Evolutionary conservation across 169 alveolate genomes (phyloP), one percentile per base, ranked within the genome.

Genomic region (Babesia bigemina): DNA sequence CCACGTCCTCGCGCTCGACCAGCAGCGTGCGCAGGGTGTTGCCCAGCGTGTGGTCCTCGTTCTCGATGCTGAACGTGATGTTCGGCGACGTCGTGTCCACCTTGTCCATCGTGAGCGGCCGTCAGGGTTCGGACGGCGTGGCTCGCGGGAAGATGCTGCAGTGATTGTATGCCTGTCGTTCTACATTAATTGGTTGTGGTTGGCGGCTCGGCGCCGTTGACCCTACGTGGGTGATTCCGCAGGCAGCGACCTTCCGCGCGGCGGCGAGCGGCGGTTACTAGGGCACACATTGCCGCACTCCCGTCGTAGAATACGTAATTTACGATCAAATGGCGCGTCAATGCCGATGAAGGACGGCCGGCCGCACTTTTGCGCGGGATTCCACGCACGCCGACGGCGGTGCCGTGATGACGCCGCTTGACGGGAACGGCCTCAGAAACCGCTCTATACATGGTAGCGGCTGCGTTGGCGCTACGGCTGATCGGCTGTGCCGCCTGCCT

Each of bases 11-110:
- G 52, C 88, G 82, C 71, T 91, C 87, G 9, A 91, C 82, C 55
- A 92, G 83, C 60, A 92, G 63, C 33, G 94, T 70, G 39, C 95
- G 86, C 56, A 92, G 44, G 16, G 92, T 69, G 50, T 91, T 91
- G 42, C 95, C 95, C 45, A 92, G 75, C 11, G 95, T 92, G 71
- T 92, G 95, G 59, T 91, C 95, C 56, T 92, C 95, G 67, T 89
- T 91, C 63, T 91, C 93, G 52, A 92, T 83, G 49, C 90, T 79
- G 71, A 91, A 91, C 22, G 95, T 91, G 92, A 63, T 96, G 95
- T 82, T 82, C 22, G 89, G 89, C 39, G 89, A 72, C 16, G 69
- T 36, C 55, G 33, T 29, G 70, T 71, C 83, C 22, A 79, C 77
- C 62, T 79, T 79, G 45, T 70, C 84, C 87, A 79, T 70, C 33